These are phyloP conservation scores for Deinandra increscens DNA, from an alignment of 129 eudicot species.

Conservation along the genomic window DNA sequence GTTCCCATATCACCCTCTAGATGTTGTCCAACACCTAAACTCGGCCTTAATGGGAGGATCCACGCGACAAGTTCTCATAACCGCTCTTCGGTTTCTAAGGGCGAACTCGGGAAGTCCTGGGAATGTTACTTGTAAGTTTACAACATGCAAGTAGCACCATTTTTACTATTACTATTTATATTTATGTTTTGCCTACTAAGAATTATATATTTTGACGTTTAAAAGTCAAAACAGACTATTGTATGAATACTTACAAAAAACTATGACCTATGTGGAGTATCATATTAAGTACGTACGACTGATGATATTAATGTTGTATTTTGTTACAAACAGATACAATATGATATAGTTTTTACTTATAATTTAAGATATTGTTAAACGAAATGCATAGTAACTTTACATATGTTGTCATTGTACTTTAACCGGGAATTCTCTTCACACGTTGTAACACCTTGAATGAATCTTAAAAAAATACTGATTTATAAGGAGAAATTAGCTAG, in stretches of 20 bases:
- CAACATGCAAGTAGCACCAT: constrained; percentile 51
- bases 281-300: not conserved
- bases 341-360: too few relatives aligned
- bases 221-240: constrained; percentile 12
- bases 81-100: constrained; percentile 70
- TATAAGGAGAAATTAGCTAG: too few relatives aligned
- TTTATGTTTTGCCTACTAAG: not conserved
- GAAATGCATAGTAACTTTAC: not conserved
- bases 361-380: not conserved
- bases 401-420: not conserved
- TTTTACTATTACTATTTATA: not conserved
- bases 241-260: not conserved
- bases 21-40: constrained; percentile 47
- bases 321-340: not conserved
- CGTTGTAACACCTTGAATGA: too few relatives aligned
- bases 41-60: constrained; percentile 57
- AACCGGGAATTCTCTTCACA: too few relatives aligned
- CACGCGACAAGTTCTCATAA: constrained; percentile 52
- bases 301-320: not conserved
- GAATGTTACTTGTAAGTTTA: constrained; percentile 53
- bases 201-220: constrained; percentile 13
- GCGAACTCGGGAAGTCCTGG: constrained; percentile 67
- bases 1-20: constrained; percentile 60
- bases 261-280: constrained; percentile 11
- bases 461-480: too few relatives aligned